A percentile compares a stretch with the other conserved stretches of the same genome.
phyloP scores from a whole-genome alignment of 2,329 filamentous ascomycete genomes.

The Neonectria faginata region DNA sequence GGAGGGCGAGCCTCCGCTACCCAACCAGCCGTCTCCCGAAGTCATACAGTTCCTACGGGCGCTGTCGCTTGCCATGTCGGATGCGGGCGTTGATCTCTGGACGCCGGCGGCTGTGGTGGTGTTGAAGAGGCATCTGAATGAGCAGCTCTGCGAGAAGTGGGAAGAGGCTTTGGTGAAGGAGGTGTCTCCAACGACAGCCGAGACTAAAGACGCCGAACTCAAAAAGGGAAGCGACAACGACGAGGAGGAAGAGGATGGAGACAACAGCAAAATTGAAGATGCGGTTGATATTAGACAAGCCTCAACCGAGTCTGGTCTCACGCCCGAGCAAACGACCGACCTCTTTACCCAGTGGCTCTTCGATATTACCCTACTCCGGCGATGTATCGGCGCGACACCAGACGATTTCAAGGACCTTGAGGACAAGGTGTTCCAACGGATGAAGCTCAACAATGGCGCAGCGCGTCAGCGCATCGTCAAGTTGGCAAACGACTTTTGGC shows the following conservation, averaged over 20 bases:
- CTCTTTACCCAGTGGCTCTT: constrained; percentile 71
- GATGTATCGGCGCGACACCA: constrained; percentile 54
- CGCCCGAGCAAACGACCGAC: constrained; percentile 54
- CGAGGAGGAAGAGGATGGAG: constrained; percentile 29
- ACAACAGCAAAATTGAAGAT: constrained; percentile 24
- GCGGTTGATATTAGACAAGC: constrained; percentile 15
- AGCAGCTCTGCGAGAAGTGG: constrained; percentile 64
- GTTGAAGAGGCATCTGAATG: constrained; percentile 70
- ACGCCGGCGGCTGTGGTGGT: constrained; percentile 72
- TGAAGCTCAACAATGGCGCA: constrained; percentile 62
- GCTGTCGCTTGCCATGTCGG: constrained; percentile 75
- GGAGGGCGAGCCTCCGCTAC: constrained; percentile 82
- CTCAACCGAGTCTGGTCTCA: constrained; percentile 11
- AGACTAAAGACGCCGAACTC: constrained; percentile 20
- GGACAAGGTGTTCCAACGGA: constrained; percentile 57
- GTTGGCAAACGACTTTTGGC: constrained; percentile 81
- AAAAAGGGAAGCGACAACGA: neutral
- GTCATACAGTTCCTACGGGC: constrained; percentile 78
- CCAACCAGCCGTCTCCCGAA: constrained; percentile 80
- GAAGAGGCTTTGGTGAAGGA: constrained; percentile 53
- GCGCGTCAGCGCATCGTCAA: constrained; percentile 68
- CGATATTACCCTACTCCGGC: constrained; percentile 65
- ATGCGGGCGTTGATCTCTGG: constrained; percentile 83
- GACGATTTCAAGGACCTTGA: constrained; percentile 58
- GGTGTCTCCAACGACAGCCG: constrained; percentile 33